These are phyloP conservation scores for Ogataea minuta DNA, from an alignment of 805 yeast species.

Conservation along the genomic window DNA sequence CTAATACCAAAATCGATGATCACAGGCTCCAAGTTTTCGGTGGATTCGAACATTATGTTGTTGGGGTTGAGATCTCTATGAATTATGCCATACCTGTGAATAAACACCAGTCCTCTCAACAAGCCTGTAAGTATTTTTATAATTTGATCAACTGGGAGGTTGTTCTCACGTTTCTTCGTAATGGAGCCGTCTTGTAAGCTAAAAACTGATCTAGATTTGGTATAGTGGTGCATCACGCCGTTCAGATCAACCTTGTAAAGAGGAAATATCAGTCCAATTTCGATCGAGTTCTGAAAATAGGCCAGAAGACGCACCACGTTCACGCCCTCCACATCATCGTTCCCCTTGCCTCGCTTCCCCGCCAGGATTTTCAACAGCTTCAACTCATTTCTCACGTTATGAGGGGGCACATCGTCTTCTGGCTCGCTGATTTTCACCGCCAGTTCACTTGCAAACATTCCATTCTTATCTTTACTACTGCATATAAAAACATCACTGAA, in stretches of 20 bases:
- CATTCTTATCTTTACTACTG: background rate
- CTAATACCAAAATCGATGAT: conserved; percentile 44
- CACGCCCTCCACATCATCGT: background rate
- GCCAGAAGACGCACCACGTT: conserved; percentile 21
- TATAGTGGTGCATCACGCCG: conserved; percentile 32
- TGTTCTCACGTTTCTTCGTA: conserved; percentile 13
- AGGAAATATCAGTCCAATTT: conserved; percentile 44
- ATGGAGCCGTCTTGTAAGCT: conserved; percentile 19
- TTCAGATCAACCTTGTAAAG: conserved; percentile 37
- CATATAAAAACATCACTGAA: conserved; percentile 40
- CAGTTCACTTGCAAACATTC: conserved; percentile 17
- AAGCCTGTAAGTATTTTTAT: conserved; percentile 36
- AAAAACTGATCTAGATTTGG: conserved; percentile 32
- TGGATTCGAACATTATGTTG: conserved; percentile 40
- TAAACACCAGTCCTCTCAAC: conserved; percentile 51
- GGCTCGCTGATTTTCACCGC: conserved; percentile 50
- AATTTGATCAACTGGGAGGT: conserved; percentile 15
- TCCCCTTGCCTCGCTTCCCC: background rate
- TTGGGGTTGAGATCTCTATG: conserved; percentile 84
- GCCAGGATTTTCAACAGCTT: conserved; percentile 33
- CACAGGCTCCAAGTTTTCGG: conserved; percentile 29
- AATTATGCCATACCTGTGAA: conserved; percentile 62
- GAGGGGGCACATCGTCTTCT: conserved; percentile 54
- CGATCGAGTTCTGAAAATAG: conserved; percentile 26
- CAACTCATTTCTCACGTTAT: conserved; percentile 46